Evolutionary conservation across 1,284 basidiomycete genomes (phyloP).

Genomic region (Apiotrichum siamense): DNA sequence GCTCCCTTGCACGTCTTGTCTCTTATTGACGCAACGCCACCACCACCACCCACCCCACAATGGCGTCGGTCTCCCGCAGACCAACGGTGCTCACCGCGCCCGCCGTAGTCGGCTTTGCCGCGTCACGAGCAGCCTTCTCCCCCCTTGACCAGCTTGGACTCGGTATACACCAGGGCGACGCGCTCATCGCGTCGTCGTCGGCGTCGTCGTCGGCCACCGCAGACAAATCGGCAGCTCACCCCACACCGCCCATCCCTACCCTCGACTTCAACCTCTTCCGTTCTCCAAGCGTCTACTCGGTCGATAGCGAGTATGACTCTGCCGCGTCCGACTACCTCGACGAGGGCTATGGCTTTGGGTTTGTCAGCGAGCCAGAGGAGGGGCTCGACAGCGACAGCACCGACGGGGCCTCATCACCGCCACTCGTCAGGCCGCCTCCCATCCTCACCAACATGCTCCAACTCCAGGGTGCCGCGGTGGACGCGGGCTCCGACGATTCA

Average conservation of each 20-base stretch:
- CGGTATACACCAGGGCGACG: not conserved
- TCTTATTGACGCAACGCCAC: not conserved
- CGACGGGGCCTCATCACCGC: too few species aligned
- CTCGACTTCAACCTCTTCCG: slow-evolving; percentile 42
- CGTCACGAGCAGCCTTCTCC: not conserved
- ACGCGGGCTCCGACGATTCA: not conserved
- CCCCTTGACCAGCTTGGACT: slow-evolving; percentile 20
- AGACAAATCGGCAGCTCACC: slow-evolving; percentile 31
- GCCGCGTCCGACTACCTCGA: not conserved
- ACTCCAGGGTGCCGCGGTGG: not conserved
- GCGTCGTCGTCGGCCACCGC: not conserved
- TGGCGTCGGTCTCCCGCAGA: slow-evolving; percentile 5
- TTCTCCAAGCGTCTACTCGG: slow-evolving; percentile 33
- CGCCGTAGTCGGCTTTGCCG: slow-evolving; percentile 2
- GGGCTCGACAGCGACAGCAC: slow-evolving; percentile 5
- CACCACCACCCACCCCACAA: not conserved
- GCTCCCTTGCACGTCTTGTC: not conserved
- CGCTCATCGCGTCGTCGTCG: not conserved
- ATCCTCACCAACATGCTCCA: not conserved
- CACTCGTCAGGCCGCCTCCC: not conserved
- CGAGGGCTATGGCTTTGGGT: not conserved
- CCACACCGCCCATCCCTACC: slow-evolving; percentile 28
- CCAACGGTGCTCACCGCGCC: not conserved
- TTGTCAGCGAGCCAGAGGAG: slow-evolving; percentile 1
- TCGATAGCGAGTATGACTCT: slow-evolving; percentile 20